These are phyloP conservation scores for Dactylellina drechsleri DNA, from an alignment of 2,329 filamentous ascomycete genomes.

Conservation along the genomic window DNA sequence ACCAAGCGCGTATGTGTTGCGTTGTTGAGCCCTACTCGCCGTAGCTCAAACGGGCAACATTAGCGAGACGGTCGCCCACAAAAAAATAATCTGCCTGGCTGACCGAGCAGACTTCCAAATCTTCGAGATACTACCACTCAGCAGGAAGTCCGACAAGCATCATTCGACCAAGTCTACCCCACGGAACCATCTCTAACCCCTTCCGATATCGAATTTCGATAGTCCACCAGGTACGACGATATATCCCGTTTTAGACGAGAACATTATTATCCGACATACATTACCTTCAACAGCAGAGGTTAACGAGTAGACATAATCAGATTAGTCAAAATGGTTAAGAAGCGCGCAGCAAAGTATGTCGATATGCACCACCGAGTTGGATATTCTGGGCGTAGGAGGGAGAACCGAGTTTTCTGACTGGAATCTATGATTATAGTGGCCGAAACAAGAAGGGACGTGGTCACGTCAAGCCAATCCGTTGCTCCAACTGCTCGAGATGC, in stretches of 20 bases:
- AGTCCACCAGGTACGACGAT: slow-evolving; percentile 46
- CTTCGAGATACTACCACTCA: slow-evolving; percentile 45
- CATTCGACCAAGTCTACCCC: slow-evolving; percentile 34
- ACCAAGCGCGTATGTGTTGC: slow-evolving; percentile 34
- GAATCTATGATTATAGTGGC: slow-evolving; percentile 70
- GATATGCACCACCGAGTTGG: slow-evolving; percentile 47
- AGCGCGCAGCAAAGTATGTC: slow-evolving; percentile 77
- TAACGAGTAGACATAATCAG: slow-evolving; percentile 38
- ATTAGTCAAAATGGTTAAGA: slow-evolving; percentile 72
- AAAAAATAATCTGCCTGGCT: slow-evolving; percentile 51
- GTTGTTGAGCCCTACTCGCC: slow-evolving; percentile 51
- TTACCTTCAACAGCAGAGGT: slow-evolving; percentile 22
- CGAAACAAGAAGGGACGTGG: slow-evolving; percentile 99
- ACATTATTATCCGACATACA: slow-evolving; percentile 16
- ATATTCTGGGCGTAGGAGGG: slow-evolving; percentile 11
- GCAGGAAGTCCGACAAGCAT: slow-evolving; percentile 34
- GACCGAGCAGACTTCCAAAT: slow-evolving; percentile 23
- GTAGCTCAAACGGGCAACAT: slow-evolving; percentile 23
- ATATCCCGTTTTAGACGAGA: neutral
- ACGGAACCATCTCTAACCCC: slow-evolving; percentile 15
- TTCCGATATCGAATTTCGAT: slow-evolving; percentile 34
- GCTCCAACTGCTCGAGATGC: slow-evolving; percentile 82
- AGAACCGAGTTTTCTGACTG: slow-evolving; percentile 29
- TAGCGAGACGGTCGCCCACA: slow-evolving; percentile 49
- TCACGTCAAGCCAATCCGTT: slow-evolving; percentile 99